Evolutionary conservation across 148 eudicot genomes (phyloP), one percentile per base, ranked within the genome.

Genomic region (Diospyros kaki): DNA sequence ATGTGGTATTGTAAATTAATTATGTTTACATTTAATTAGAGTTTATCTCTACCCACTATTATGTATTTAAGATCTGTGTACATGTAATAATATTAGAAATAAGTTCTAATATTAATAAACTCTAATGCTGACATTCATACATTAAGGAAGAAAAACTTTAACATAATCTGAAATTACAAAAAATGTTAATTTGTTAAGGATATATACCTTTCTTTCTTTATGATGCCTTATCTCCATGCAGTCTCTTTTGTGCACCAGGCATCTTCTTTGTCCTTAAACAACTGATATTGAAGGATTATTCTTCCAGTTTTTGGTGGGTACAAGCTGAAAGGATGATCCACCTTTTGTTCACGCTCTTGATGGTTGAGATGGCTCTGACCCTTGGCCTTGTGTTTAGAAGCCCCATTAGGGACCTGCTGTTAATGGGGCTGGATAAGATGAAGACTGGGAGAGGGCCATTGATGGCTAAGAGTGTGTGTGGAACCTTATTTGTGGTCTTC

Each of bases 351-450:
- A 41, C 59, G n/a, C 55, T 76, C 0, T 64, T 69, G 6, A 41
- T 76, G 18, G 2, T 59, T 4, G 66, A 76, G 52, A 76, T 76
- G 78, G 73, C 56, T 67, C 72, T 76, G 73, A 68, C 38, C 13
- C 48, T 76, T 5, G n/a, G 6, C 28, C 78, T 76, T 15, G 73
- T 48, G 56, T 68, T 76, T 40, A 17, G 17, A 45, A 68, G 67
- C 13, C 78, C 78, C 11, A 0, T 68, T 3, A 76, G 73, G 39
- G 59, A 50, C 41, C 40, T 76, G 7, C 1, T 76, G 64, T 9
- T 76, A 3, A 76, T 44, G 66, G 78, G 67, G n/a, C 11, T 76
- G 73, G 78, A 76, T 40, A 1, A 10, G 62, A 17, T 51, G 72
- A 76, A 76, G 66, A 66, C 48, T n/a, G 66, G 73, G 15, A 68